Evolutionary conservation across 1,139 yeast species (phyloP), one percentile per base, ranked within the genome.

Genomic region (Sugiyamaella paludigena): DNA sequence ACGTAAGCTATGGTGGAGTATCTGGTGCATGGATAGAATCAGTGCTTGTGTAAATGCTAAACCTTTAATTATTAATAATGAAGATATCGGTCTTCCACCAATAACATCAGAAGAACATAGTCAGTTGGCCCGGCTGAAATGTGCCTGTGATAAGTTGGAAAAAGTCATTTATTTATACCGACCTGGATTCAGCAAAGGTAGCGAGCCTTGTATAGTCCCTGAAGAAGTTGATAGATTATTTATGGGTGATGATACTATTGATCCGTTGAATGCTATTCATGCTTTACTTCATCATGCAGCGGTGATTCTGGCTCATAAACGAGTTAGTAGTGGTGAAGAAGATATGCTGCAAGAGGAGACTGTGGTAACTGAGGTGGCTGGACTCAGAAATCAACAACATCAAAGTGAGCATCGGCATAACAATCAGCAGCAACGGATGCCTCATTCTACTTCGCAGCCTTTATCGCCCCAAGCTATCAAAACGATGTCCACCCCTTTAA

Each of bases 21-120:
- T 73, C 30, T 71, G 70, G 63, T 63, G 74, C 34, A 57, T 72
- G 59, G 77, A 73, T 51, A 58, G 75, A 9, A 67, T 72, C 57
- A 68, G 65, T 46, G 69, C 72, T 4, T 62, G 72, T 46, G 68
- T 68, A 19, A 71, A 71, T 49, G 72, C 73, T 7, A 61, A 75
- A 4, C 71, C 73, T 3, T 48, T 72, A 42, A 66, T 70, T 36
- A 59, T 70, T 43, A 64, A 68, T 42, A 64, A 67, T 31, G 69
- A 68, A 15, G 77, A 73, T 52, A 70, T 70, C 45, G 69, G 71
- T 27, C 57, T 69, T 32, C 67, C 63, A 32, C 53, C 65, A 33
- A 66, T 72, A 5, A 51, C 60, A 4, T 43, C 49, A 12, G 46
- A 49, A n/a, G 64, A 57, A 45, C 62, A 61, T 43, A 47, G 51